A percentile compares a stretch with the other conserved stretches of the same genome.
Conservation (phyloP, 129 eudicot species). For the Lactuca sativa region DNA sequence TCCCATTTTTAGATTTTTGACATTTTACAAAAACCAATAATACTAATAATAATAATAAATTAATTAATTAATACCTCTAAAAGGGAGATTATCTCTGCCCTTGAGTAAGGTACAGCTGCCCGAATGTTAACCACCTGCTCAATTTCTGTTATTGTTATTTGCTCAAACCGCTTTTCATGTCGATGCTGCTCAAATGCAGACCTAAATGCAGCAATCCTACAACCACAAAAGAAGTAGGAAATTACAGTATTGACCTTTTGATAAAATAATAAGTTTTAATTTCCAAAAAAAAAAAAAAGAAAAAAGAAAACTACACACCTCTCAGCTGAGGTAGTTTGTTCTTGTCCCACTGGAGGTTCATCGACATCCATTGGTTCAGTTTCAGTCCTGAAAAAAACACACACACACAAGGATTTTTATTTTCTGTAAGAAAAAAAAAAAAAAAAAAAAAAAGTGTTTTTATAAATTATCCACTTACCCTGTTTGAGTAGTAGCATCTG, state of each 20-base stretch:
- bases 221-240: neutral
- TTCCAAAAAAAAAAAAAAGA: neutral
- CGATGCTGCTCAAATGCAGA: slow-evolving; percentile 78
- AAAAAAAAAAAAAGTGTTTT: neutral
- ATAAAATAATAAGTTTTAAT: neutral
- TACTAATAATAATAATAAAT: neutral
- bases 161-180: slow-evolving; percentile 73
- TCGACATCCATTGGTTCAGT: slow-evolving; percentile 87
- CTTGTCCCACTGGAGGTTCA: slow-evolving; percentile 49
- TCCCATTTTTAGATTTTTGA: neutral
- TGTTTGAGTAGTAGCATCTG: slow-evolving; percentile 17
- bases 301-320: slow-evolving; percentile 42
- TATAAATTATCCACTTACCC: slow-evolving; percentile 13
- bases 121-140: slow-evolving; percentile 61
- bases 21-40: neutral
- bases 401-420: neutral
- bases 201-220: slow-evolving; percentile 80
- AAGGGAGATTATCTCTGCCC: slow-evolving; percentile 57
- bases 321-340: slow-evolving; percentile 47
- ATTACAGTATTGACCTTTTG: neutral
- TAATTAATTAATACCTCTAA: slow-evolving; percentile 53
- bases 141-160: slow-evolving; percentile 65
- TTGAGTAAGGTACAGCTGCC: slow-evolving; percentile 64
- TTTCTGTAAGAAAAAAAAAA: too few relatives aligned
- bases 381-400: slow-evolving; percentile 17